Evolutionary conservation across 129 eudicot species (phyloP), one percentile per base, ranked within the genome.

Genomic region (Tagetes patula): DNA sequence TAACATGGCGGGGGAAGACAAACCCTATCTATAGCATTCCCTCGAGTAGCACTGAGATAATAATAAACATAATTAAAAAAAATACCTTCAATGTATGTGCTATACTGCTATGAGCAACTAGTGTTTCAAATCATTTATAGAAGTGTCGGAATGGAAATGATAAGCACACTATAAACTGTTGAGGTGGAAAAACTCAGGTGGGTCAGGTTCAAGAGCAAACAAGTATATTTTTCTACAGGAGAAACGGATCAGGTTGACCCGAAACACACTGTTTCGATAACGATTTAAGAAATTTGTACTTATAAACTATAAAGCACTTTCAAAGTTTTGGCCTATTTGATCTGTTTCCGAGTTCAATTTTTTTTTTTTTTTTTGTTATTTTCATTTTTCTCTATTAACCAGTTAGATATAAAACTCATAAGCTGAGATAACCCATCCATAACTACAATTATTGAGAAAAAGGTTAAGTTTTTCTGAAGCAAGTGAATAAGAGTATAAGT

Each of bases 1-100:
- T 90, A 90, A 58, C 31, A 61, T 39, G 98, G 98, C 2, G 98
- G 96, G 54, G 96, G 98, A 34, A 92, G 96, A 68, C 95, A 58
- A 70, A 92, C 66, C 79, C 96, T 81, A 42, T 92, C 83, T 55
- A 83, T 72, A 67, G 68, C 89, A 30, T 83, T 85, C 55, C 98
- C 96, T 63, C 85, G 72, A 68, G 82, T 75, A 55, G 82, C 79
- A 55, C 98, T 92, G 87, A 56, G 47, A 56, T 8, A 65, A 39
- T 9, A 54, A 38, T 39, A 43, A 71, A 14, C 14, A 53, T 6
- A 12, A 14, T 43, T 49, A 69, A 4, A 58, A 60, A 30, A 71
- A 30, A 47, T 31, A 32, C 55, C 67, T 40, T 71, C 5, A 14
- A 69, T 69, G 53, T 6, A 69, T 40, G 54, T 43, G 20, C 54